Evolutionary conservation across 352 stramenopile genomes (phyloP), one percentile per base, ranked within the genome.

Genomic region (Nothophytophthora sp.): DNA sequence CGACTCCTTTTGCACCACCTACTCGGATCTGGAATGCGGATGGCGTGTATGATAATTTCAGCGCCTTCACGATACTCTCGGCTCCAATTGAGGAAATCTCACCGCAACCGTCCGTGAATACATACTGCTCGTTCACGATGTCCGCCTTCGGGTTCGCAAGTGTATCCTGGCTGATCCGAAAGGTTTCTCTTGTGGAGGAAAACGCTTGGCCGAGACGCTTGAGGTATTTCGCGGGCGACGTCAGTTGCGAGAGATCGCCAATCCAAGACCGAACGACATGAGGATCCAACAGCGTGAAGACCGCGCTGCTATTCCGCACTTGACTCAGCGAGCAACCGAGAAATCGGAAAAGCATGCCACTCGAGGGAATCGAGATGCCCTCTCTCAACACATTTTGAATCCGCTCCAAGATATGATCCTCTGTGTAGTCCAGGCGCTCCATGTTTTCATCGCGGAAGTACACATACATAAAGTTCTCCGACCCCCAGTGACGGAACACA

Each of bases 361-460:
- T 62, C 23, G 76, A 44, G 19, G 67, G 61, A 49, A 86, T 47
- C 12, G 46, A 53, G 36, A 86, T 79, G 5, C 74, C 73, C 22
- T 59, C 54, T 19, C 46, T 42, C 48, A 86, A 68, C 15, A 83
- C 52, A 22, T 43, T 70, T 19, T 60, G 62, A 34, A 90, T 66
- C 16, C 67, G 59, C 32, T 50, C 11, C 29, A 78, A 49, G 35
- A 89, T 68, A 2, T 38, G 44, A 10, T 15, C 7, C 29, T 79
- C 65, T 0, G 59, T 66, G 50, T 84, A 88, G 11, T 92, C 77
- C 27, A 90, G 56, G 10, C 76, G 70, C 40, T 90, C 77, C 48
- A 77, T 81, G 30, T 86, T 88, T 51, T 92, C 82, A 50, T 92
- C 82, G 8, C 82, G 80, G 28, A 92, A 92, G 48, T 92, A 88